These are phyloP conservation scores for Vigna angularis DNA, from an alignment of 306 rosid genomes.

Conservation along the genomic window DNA sequence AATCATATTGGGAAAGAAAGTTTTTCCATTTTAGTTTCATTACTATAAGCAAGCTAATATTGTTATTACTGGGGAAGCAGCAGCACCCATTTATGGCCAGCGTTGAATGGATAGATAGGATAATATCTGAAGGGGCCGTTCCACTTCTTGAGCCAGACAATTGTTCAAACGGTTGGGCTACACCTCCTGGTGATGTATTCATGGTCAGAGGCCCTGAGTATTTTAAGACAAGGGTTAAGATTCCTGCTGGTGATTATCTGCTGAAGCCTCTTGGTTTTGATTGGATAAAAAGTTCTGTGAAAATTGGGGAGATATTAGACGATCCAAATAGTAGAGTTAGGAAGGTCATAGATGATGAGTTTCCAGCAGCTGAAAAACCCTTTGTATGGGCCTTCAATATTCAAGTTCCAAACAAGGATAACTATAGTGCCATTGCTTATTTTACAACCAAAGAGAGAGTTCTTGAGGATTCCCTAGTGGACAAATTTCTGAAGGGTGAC, in stretches of 20 bases:
- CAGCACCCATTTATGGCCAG: slow-evolving; percentile 58
- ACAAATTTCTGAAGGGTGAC: slow-evolving; percentile 71
- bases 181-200: slow-evolving; percentile 79
- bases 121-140: slow-evolving; percentile 72
- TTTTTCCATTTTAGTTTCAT: slow-evolving; percentile 6
- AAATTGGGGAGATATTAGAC: slow-evolving; percentile 70
- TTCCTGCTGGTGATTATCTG: slow-evolving; percentile 74
- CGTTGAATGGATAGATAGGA: slow-evolving; percentile 71
- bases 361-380: slow-evolving; percentile 66
- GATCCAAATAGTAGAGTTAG: slow-evolving; percentile 67
- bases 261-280: slow-evolving; percentile 92
- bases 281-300: slow-evolving; percentile 83
- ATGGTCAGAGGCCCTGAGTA: slow-evolving; percentile 93
- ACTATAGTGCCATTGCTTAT: slow-evolving; percentile 78
- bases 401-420: slow-evolving; percentile 83
- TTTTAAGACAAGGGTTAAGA: slow-evolving; percentile 71
- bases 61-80: slow-evolving; percentile 38
- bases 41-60: slow-evolving; percentile 21
- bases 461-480: slow-evolving; percentile 71
- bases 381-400: slow-evolving; percentile 90
- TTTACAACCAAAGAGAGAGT: slow-evolving; percentile 64
- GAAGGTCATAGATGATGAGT: slow-evolving; percentile 68
- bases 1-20: not conserved
- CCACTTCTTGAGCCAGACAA: slow-evolving; percentile 69
- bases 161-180: slow-evolving; percentile 82